Conservation (phyloP, 139 green algal species). For the Nannochloris sp. region DNA sequence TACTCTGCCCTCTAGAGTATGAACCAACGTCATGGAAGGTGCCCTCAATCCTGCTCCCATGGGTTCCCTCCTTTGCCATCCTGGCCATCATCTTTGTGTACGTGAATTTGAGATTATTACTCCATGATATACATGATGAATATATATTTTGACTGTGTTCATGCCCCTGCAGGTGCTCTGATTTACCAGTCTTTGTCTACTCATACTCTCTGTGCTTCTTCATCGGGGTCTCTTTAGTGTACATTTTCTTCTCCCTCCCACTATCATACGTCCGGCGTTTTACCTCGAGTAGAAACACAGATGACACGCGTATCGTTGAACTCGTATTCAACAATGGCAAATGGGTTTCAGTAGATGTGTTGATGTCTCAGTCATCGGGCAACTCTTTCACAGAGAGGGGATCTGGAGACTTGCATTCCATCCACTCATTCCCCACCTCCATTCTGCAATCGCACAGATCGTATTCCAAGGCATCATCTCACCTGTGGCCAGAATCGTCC, state of each 20-base stretch:
- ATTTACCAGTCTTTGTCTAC: not conserved
- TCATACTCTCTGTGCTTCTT: not conserved
- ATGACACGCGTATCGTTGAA: conserved; percentile 22
- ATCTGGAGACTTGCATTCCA: not conserved
- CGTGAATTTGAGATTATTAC: not conserved
- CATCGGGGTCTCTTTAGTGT: not conserved
- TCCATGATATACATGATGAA: not conserved
- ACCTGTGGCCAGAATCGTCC: too few species aligned
- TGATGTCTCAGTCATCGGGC: not conserved
- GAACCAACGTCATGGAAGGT: conserved; percentile 8
- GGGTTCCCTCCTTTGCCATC: conserved; percentile 23
- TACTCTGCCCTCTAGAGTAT: conserved; percentile 23
- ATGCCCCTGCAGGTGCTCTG: not conserved
- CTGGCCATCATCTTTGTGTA: conserved; percentile 19
- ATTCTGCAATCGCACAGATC: too few species aligned
- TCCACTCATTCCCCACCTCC: not conserved
- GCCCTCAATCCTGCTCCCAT: conserved; percentile 19
- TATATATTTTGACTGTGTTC: too few species aligned
- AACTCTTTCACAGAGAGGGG: not conserved
- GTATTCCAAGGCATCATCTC: too few species aligned
- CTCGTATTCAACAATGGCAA: conserved; percentile 8
- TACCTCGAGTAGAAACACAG: not conserved
- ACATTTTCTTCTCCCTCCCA: conserved; percentile 28
- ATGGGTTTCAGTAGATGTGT: conserved; percentile 4
- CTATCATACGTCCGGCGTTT: conserved; percentile 28